Evolutionary conservation across 331 rosid genomes (phyloP).

Genomic region (Phaseolus coccineus): DNA sequence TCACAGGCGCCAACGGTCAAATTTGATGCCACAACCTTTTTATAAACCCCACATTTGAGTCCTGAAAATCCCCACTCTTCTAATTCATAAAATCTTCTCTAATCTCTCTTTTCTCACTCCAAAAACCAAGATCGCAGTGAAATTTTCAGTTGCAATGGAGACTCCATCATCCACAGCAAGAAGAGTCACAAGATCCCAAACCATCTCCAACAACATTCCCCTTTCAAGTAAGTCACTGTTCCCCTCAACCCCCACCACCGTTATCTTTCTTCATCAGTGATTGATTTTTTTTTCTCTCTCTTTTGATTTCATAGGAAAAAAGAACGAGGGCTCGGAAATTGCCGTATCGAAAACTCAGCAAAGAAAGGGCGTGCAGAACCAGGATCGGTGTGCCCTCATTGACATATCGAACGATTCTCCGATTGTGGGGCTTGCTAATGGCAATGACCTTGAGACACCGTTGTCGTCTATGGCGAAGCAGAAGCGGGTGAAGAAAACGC

Average conservation of each 20-base stretch:
- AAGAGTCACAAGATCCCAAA: conserved; percentile 67
- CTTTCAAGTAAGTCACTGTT: conserved; percentile 61
- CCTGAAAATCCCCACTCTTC: not conserved
- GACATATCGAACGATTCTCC: conserved; percentile 97
- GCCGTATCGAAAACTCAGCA: conserved; percentile 55
- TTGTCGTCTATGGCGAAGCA: conserved; percentile 51
- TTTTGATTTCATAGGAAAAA: conserved; percentile 44
- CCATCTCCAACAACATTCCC: conserved; percentile 53
- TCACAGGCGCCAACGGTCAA: conserved; percentile 86
- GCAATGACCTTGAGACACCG: conserved; percentile 65
- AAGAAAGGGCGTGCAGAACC: conserved; percentile 44
- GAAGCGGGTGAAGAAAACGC: conserved; percentile 68
- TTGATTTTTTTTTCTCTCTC: not conserved
- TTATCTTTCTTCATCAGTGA: not conserved
- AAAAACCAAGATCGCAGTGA: not conserved
- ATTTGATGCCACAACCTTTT: conserved; percentile 18
- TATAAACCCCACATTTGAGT: conserved; percentile 49
- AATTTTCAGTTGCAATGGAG: conserved; percentile 64
- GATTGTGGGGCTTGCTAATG: conserved; percentile 74
- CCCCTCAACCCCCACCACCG: not conserved
- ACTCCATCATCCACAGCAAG: conserved; percentile 80
- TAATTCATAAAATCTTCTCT: not conserved
- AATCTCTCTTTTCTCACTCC: not conserved
- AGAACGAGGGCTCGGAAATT: conserved; percentile 65
- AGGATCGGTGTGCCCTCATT: conserved; percentile 70